phyloP scores from a whole-genome alignment of 352 stramenopile genomes.

The Phytophthora pseudosyringae region DNA sequence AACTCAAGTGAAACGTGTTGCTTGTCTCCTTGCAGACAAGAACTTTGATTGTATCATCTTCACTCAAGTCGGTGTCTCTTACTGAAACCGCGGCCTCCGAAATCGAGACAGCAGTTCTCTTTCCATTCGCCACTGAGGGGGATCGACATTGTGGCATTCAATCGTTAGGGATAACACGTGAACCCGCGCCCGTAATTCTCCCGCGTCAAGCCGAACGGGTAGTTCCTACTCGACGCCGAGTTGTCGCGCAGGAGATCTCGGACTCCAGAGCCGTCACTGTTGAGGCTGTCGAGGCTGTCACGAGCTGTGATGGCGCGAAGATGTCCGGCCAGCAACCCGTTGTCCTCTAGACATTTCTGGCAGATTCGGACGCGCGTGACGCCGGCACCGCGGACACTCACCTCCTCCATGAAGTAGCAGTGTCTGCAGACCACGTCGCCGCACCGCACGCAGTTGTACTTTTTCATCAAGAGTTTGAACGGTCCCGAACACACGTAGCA shows the following conservation, averaged over 20 bases:
- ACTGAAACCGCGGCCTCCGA: too few relatives aligned
- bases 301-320: constrained; percentile 17
- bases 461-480: constrained; percentile 42
- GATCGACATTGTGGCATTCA: too few relatives aligned
- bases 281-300: constrained; percentile 30
- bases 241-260: constrained; percentile 30
- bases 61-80: too few relatives aligned
- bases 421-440: constrained; percentile 32
- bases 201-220: neutral
- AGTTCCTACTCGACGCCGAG: constrained; percentile 16
- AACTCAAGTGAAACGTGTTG: too few relatives aligned
- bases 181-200: too few relatives aligned
- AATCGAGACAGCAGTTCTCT: neutral
- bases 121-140: neutral
- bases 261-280: constrained; percentile 27
- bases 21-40: too few relatives aligned
- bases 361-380: constrained; percentile 46
- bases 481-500: constrained; percentile 34
- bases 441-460: constrained; percentile 37
- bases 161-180: too few relatives aligned
- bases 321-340: constrained; percentile 28
- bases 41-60: too few relatives aligned
- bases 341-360: constrained; percentile 21
- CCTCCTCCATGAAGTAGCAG: constrained; percentile 39
- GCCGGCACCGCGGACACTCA: constrained; percentile 46